Percentiles rank a stretch among this genome's conserved stretches.
These are phyloP conservation scores for Toxicodendron radicans DNA, from an alignment of 345 rosid genomes.

Conservation along the genomic window DNA sequence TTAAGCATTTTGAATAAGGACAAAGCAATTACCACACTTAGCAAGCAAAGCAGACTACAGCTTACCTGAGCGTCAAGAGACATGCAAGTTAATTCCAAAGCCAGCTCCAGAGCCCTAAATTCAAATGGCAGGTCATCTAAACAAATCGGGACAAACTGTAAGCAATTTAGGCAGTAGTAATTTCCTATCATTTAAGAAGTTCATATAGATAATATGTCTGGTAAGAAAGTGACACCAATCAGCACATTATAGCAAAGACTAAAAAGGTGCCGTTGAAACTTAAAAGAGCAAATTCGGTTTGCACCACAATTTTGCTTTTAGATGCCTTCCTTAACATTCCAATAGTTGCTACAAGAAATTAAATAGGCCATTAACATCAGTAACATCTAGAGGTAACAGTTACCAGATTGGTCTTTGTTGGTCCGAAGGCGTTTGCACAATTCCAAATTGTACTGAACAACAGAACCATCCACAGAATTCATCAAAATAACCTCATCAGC, in stretches of 20 bases:
- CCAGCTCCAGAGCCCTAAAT: conserved; percentile 88
- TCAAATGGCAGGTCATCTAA: conserved; percentile 97
- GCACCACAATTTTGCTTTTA: not conserved
- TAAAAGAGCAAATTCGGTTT: not conserved
- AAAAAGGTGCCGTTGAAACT: not conserved
- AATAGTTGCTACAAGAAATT: not conserved
- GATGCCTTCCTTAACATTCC: not conserved
- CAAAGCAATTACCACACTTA: not conserved
- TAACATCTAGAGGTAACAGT: not conserved
- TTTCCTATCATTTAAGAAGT: conserved; percentile 8
- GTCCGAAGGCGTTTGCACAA: conserved; percentile 75
- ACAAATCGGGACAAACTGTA: conserved; percentile 24
- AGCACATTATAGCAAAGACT: not conserved
- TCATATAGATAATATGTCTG: conserved; percentile 4
- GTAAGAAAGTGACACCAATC: conserved; percentile 2
- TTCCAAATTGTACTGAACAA: conserved; percentile 74
- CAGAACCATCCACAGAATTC: conserved; percentile 83
- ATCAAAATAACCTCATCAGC: conserved; percentile 89
- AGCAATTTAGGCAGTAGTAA: conserved; percentile 24
- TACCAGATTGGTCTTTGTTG: conserved; percentile 65
- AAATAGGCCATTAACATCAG: not conserved
- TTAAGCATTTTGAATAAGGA: not conserved
- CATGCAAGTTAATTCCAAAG: conserved; percentile 85
- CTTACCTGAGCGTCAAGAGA: conserved; percentile 89
- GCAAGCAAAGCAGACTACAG: conserved; percentile 14